Base-by-base conservation (phyloP, 352 stramenopile species). In the Pythium oligandrum region DNA sequence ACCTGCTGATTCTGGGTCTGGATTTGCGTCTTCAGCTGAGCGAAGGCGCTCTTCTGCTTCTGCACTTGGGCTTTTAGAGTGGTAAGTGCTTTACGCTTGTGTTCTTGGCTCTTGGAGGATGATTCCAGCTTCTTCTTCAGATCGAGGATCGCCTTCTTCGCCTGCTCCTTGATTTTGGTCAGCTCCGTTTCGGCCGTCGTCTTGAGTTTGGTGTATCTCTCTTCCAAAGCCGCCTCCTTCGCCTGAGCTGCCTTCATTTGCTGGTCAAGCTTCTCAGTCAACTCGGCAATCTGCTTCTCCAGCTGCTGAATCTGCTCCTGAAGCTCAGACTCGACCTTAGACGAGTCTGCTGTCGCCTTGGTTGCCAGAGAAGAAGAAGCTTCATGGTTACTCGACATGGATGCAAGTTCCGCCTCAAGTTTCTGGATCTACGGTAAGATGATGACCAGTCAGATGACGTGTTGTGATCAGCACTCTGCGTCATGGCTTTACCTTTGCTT, bases 141-240 rank as follows among this genome's bases (percentile, higher is more conserved):
- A 12, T 93, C 82, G 48, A 93, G 50, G 45, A 95, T 93, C 40
- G 85, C 83, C 57, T 88, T 88, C 59, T 95, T 95, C 2, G 85
- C 85, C 36, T 95, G 85, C 51, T 95, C 79, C 51, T 95, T 93
- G 51, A 92, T 90, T 47, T 92, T 95, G 37, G 61, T 65, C 26
- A 93, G 70, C 47, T 95, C 84, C 0, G 47, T 61, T 48, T 95
- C 84, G 0, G 82, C 82, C 3, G 76, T 87, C 3, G 71, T 57
- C 59, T 95, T 93, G 4, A 95, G 67, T 49, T 92, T 92, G 30
- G 78, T 60, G 44, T 92, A 67, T 32, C 78, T 88, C 44, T 89
- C 83, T 47, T 86, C 69, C 62, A 63, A 84, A 26, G 68, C 67
- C 0, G 65, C 56, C 44, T 85, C 69, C 46, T 86, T 87, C 3